Percentiles rank a stretch among this genome's conserved stretches.
phyloP scores from a whole-genome alignment of 23 red algal species.

The Porphyridium purpureum region DNA sequence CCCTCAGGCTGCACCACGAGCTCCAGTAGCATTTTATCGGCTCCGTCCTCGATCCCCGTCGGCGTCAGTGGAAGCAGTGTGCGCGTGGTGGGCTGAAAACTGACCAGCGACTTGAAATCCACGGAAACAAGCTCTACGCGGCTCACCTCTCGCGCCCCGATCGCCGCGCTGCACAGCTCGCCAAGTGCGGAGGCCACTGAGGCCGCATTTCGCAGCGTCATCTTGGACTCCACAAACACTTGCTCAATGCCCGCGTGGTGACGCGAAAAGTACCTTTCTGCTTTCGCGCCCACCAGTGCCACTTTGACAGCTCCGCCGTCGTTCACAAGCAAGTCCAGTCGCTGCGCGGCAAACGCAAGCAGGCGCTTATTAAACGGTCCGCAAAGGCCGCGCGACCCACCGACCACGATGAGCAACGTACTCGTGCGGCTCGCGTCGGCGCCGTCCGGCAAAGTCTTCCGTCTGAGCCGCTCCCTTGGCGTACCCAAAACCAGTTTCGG shows the following conservation, averaged over 20 bases:
- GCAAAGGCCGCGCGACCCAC: conserved; percentile 37
- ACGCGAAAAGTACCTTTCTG: conserved; percentile 13
- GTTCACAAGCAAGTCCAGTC: conserved; percentile 12
- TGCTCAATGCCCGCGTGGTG: conserved; percentile 12
- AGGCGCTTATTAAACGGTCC: conserved; percentile 40
- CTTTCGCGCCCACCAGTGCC: conserved; percentile 27
- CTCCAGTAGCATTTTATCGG: too few species aligned
- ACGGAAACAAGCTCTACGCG: conserved; percentile 92
- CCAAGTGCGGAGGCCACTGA: conserved; percentile 7
- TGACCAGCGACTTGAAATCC: conserved; percentile 71
- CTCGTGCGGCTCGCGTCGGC: background rate
- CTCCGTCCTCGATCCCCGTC: conserved; percentile 60
- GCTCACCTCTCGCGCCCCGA: conserved; percentile 58
- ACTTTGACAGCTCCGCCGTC: conserved; percentile 2
- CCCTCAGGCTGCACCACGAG: too few species aligned
- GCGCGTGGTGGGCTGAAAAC: conserved; percentile 51
- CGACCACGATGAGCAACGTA: conserved; percentile 24
- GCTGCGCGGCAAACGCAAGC: conserved; percentile 10
- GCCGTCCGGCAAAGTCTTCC: too few species aligned
- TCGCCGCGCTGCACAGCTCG: conserved; percentile 31
- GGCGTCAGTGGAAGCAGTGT: conserved; percentile 84
- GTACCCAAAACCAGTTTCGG: too few species aligned
- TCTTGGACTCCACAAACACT: conserved; percentile 20
- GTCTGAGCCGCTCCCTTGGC: too few species aligned
- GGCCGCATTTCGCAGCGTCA: conserved; percentile 4